Conservation (phyloP, 495 filamentous ascomycete species). For the Aspergillus incahuasiensis region DNA sequence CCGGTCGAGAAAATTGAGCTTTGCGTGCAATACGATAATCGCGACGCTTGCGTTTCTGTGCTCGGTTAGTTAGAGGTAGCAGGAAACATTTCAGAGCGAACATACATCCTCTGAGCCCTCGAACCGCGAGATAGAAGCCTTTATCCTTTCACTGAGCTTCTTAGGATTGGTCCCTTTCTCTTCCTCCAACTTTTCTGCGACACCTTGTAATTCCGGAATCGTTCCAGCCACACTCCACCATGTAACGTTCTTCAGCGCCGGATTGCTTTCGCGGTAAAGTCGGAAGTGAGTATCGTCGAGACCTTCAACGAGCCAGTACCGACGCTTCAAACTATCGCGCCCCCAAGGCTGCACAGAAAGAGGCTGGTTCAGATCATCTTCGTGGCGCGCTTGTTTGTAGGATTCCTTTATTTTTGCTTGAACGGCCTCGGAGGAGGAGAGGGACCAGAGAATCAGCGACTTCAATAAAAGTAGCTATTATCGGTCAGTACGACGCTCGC, state of each 20-base stretch:
- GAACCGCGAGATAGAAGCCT: slow-evolving; percentile 82
- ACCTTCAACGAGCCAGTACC: slow-evolving; percentile 92
- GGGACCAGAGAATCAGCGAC: slow-evolving; percentile 79
- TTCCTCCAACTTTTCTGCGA: slow-evolving; percentile 68
- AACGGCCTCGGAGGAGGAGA: slow-evolving; percentile 84
- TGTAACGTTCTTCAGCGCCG: slow-evolving; percentile 65
- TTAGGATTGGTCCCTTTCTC: slow-evolving; percentile 78
- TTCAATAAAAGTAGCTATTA: slow-evolving; percentile 74
- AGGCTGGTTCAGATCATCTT: slow-evolving; percentile 89
- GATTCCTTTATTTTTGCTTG: slow-evolving; percentile 74
- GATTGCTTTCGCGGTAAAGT: slow-evolving; percentile 92
- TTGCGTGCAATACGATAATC: slow-evolving; percentile 87
- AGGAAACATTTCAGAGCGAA: not conserved
- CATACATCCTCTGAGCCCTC: slow-evolving; percentile 87
- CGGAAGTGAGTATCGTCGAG: slow-evolving; percentile 90
- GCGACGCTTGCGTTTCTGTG: slow-evolving; percentile 80
- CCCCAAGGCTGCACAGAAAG: slow-evolving; percentile 96
- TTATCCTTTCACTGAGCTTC: slow-evolving; percentile 70
- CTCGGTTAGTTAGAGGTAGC: slow-evolving; percentile 27
- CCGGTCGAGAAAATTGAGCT: slow-evolving; percentile 80
- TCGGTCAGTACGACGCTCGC: slow-evolving; percentile 19
- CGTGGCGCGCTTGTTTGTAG: slow-evolving; percentile 85
- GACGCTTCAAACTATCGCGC: slow-evolving; percentile 79
- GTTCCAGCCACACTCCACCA: slow-evolving; percentile 92
- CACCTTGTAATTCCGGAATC: slow-evolving; percentile 75